Conservation (phyloP, 371 early-diverging fungal species). For the Mortierella sp. region DNA sequence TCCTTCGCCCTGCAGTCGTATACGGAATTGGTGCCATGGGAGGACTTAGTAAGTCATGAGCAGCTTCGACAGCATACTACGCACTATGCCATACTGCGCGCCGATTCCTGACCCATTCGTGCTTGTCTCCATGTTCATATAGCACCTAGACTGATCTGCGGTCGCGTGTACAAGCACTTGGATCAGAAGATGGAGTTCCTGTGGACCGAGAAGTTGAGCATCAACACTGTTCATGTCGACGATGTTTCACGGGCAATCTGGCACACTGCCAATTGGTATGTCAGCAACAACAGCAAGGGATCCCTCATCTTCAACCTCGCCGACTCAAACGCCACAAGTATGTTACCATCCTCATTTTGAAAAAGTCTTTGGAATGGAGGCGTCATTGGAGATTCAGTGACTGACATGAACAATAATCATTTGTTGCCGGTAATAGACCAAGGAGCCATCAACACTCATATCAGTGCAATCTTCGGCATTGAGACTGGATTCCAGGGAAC, state of each 20-base stretch:
- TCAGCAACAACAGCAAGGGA: slow-evolving; percentile 54
- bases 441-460: slow-evolving; percentile 75
- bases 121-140: background rate
- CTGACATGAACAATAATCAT: too few relatives aligned
- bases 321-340: slow-evolving; percentile 82
- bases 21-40: slow-evolving; percentile 86
- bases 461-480: slow-evolving; percentile 81
- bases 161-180: slow-evolving; percentile 84
- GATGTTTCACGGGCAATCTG: slow-evolving; percentile 88
- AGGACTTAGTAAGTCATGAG: slow-evolving; percentile 75
- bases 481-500: slow-evolving; percentile 88
- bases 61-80: background rate
- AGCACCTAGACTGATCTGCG: slow-evolving; percentile 93
- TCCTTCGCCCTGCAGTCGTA: slow-evolving; percentile 87
- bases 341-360: background rate
- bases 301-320: slow-evolving; percentile 77
- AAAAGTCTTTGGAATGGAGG: too few relatives aligned
- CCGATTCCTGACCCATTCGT: background rate
- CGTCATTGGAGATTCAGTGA: too few relatives aligned
- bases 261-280: slow-evolving; percentile 71
- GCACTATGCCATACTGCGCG: too few relatives aligned
- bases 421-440: too few relatives aligned
- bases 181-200: slow-evolving; percentile 90
- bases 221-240: slow-evolving; percentile 92
- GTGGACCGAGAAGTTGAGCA: slow-evolving; percentile 90